A percentile compares a stretch with the other conserved stretches of the same genome.
Conservation (phyloP, 2,329 filamentous ascomycete species). For the Clarireedia monteithiana region DNA sequence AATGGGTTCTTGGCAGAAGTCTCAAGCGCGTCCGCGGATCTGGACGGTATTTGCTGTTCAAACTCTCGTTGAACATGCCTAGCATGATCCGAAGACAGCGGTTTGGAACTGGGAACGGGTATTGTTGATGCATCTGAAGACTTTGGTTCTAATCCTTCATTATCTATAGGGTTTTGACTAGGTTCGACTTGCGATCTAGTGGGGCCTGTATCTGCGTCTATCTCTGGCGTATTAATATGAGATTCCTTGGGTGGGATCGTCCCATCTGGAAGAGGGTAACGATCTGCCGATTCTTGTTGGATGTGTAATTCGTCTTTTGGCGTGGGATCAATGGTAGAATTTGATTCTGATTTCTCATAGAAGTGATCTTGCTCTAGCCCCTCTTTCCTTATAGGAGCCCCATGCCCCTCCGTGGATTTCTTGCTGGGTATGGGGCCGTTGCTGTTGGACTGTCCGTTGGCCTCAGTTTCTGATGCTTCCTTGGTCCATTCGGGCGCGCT, state of each 20-base stretch:
- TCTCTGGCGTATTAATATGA: slow-evolving; percentile 12
- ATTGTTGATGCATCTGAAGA: slow-evolving; percentile 36
- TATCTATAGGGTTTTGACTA: slow-evolving; percentile 29
- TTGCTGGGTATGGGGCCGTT: slow-evolving; percentile 18
- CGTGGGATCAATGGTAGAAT: slow-evolving; percentile 31
- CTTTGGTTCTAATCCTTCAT: slow-evolving; percentile 28
- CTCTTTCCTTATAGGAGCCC: slow-evolving; percentile 21
- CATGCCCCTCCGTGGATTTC: slow-evolving; percentile 25
- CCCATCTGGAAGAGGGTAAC: slow-evolving; percentile 40
- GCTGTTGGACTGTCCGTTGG: slow-evolving; percentile 16
- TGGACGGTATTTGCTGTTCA: slow-evolving; percentile 45
- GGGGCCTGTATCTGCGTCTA: slow-evolving; percentile 30
- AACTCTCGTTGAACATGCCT: slow-evolving; percentile 39
- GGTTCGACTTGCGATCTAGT: slow-evolving; percentile 29
- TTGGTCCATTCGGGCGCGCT: slow-evolving; percentile 24
- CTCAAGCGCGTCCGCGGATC: slow-evolving; percentile 37
- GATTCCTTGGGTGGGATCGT: slow-evolving; percentile 37
- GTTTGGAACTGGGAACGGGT: slow-evolving; percentile 27
- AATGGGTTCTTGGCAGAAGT: slow-evolving; percentile 13
- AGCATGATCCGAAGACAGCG: slow-evolving; percentile 34
- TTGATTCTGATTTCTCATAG: slow-evolving; percentile 36
- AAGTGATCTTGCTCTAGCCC: slow-evolving; percentile 43
- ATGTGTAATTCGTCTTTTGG: slow-evolving; percentile 35
- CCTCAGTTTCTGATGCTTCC: slow-evolving; percentile 12
- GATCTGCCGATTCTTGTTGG: slow-evolving; percentile 37